phyloP scores from a whole-genome alignment of 1,284 basidiomycete genomes.

The Porphyrellus sp. region DNA sequence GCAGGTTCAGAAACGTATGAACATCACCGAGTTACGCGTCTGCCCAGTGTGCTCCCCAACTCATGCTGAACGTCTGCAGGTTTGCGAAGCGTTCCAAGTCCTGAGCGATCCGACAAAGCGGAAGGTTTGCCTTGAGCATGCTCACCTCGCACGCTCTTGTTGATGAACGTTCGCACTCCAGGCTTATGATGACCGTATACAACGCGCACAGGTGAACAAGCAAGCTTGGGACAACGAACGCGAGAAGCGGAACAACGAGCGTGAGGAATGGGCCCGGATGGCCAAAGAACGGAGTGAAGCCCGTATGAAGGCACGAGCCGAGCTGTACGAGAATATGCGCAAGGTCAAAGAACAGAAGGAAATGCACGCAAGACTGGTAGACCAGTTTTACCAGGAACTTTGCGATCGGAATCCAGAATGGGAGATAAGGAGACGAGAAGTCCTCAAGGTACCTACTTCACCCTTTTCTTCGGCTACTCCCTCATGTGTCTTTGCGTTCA shows the following conservation, averaged over 20 bases:
- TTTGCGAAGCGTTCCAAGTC: slow-evolving; percentile 44
- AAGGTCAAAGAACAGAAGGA: slow-evolving; percentile 38
- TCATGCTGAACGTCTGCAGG: slow-evolving; percentile 30
- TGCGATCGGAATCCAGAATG: slow-evolving; percentile 60
- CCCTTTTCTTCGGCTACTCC: slow-evolving; percentile 10
- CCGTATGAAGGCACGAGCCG: slow-evolving; percentile 34
- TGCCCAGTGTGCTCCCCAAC: slow-evolving; percentile 9
- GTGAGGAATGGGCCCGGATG: slow-evolving; percentile 58
- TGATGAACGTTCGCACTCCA: slow-evolving; percentile 24
- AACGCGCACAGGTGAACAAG: slow-evolving; percentile 31
- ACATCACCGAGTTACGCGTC: slow-evolving; percentile 26
- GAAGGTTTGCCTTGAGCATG: slow-evolving; percentile 41
- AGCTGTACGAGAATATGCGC: slow-evolving; percentile 27
- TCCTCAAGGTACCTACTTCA: slow-evolving; percentile 33
- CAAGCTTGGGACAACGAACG: slow-evolving; percentile 40
- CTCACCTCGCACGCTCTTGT: neutral
- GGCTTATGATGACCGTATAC: slow-evolving; percentile 53
- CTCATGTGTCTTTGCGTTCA: slow-evolving; percentile 9
- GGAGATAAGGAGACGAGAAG: slow-evolving; percentile 50
- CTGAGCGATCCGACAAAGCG: slow-evolving; percentile 52
- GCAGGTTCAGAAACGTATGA: slow-evolving; percentile 47
- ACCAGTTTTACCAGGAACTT: slow-evolving; percentile 50
- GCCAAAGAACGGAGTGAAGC: slow-evolving; percentile 47
- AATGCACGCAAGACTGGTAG: slow-evolving; percentile 37
- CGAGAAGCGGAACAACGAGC: slow-evolving; percentile 49